Conservation (phyloP, 140 eudicot genomes). For the Senecio squalidus region DNA sequence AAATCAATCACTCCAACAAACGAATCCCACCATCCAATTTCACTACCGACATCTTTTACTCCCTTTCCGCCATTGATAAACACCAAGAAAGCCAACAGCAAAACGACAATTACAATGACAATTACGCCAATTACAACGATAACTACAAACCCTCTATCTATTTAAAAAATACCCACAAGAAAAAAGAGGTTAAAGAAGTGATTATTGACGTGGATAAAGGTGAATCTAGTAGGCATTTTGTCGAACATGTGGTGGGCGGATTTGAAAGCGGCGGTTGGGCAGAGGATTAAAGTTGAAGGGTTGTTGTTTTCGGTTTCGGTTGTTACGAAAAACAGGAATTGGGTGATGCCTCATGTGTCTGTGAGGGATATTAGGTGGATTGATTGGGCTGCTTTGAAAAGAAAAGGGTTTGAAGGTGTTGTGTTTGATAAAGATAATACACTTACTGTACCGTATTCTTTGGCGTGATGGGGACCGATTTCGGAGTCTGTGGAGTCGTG, state of each 20-base stretch:
- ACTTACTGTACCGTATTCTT: too few species aligned
- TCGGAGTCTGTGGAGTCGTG: too few species aligned
- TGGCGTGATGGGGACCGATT: too few species aligned
- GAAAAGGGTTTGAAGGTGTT: constrained; percentile 73
- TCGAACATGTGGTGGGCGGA: constrained; percentile 86
- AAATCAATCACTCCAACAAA: constrained; percentile 15
- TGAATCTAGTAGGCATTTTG: constrained; percentile 27
- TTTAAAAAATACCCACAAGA: constrained; percentile 4
- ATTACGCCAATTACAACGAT: too few species aligned
- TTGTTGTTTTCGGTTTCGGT: constrained; percentile 54
- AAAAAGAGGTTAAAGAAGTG: constrained; percentile 8
- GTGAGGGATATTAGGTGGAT: constrained; percentile 64
- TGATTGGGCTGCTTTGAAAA: constrained; percentile 71
- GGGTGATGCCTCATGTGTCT: constrained; percentile 65
- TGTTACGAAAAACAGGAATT: constrained; percentile 43
- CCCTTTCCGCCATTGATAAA: constrained; percentile 24
- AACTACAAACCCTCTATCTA: constrained; percentile 25
- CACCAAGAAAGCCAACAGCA: too few species aligned
- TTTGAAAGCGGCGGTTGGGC: constrained; percentile 66
- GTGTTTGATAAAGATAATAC: too few species aligned
- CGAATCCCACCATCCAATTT: constrained; percentile 4
- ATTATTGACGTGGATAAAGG: neutral
- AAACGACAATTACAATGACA: constrained; percentile 5
- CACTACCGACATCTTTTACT: constrained; percentile 15
- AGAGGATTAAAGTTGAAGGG: constrained; percentile 72